A percentile compares a stretch with the other conserved stretches of the same genome.
Evolutionary conservation across 2,329 filamentous ascomycete genomes (phyloP).

Genomic region (Hirsutella rhossiliensis): DNA sequence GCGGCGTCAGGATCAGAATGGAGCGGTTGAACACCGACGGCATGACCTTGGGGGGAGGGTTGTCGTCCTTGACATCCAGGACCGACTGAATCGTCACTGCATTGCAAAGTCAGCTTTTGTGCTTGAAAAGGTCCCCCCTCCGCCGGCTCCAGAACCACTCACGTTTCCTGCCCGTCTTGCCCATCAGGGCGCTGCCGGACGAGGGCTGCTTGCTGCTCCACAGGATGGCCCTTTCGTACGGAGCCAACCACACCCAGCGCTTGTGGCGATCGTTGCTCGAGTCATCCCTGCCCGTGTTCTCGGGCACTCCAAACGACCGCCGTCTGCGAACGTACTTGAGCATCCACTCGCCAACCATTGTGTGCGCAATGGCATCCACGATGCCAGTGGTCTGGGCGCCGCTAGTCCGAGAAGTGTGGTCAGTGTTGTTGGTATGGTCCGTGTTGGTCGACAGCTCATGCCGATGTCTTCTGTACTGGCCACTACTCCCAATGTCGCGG

Average conservation of each 20-base stretch:
- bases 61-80: slow-evolving; percentile 91
- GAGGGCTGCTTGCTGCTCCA: slow-evolving; percentile 98
- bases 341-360: slow-evolving; percentile 98
- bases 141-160: slow-evolving; percentile 30
- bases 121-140: not conserved
- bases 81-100: slow-evolving; percentile 91
- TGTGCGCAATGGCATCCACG: slow-evolving; percentile 92
- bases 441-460: slow-evolving; percentile 52
- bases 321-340: slow-evolving; percentile 80
- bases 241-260: slow-evolving; percentile 96
- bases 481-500: slow-evolving; percentile 25
- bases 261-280: slow-evolving; percentile 75
- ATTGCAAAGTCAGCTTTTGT: slow-evolving; percentile 16
- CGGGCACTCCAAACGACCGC: slow-evolving; percentile 78
- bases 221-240: slow-evolving; percentile 89
- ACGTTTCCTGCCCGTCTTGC: slow-evolving; percentile 91
- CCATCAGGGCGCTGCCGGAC: slow-evolving; percentile 75
- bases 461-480: slow-evolving; percentile 34
- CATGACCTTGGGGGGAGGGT: slow-evolving; percentile 62
- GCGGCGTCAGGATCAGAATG: slow-evolving; percentile 86
- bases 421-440: slow-evolving; percentile 32
- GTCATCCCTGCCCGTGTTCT: slow-evolving; percentile 54
- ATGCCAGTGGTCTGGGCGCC: slow-evolving; percentile 62
- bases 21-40: slow-evolving; percentile 72
- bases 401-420: slow-evolving; percentile 35